Evolutionary conservation across 208 protist species (phyloP), one percentile per base, ranked within the genome.

Genomic region (Borovskyia barvae): DNA sequence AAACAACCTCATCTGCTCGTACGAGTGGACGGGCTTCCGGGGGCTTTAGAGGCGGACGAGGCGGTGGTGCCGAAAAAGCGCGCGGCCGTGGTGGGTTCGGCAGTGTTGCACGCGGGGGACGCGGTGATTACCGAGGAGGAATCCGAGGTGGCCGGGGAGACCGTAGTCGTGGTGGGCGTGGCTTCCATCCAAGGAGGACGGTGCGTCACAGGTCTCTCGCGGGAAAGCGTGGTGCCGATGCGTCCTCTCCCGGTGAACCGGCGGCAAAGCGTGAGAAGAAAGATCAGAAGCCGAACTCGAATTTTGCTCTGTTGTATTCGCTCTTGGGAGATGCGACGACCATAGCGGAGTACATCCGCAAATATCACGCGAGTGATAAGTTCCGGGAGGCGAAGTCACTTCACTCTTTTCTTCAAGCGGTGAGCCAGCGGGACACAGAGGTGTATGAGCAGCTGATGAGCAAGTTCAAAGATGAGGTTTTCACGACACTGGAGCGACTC

Each of bases 401-500:
- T 14, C 77, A 89, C 37, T 73, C 46, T n/a, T 90, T 95, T 26
- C 53, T 91, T 45, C 84, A 92, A 45, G 85, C 82, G 7, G 55
- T 92, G 25, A 85, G 84, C 60, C 74, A 77, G 17, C 72, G 80
- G 6, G 43, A 63, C 9, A 69, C 77, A 4, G 30, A 7, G 15
- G 57, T 95, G 5, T 92, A 89, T 69, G 42, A 33, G 22, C 48
- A 46, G 24, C 49, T 95, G 24, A 78, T 85, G 30, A 24, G 42
- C n/a, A 14, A 68, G 22, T 57, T 82, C 76, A 90, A 88, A 56
- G 26, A 50, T 2, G 69, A 85, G 36, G 73, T 91, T 0, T 59
- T 75, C 17, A 56, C 75, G 2, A 42, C 80, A 5, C 71, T 95
- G 1, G 82, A 90, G 55, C 66, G 72, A 17, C 66, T 94, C 57